Evolutionary conservation across 129 eudicot genomes (phyloP).

Genomic region (Artemisia tridentata): DNA sequence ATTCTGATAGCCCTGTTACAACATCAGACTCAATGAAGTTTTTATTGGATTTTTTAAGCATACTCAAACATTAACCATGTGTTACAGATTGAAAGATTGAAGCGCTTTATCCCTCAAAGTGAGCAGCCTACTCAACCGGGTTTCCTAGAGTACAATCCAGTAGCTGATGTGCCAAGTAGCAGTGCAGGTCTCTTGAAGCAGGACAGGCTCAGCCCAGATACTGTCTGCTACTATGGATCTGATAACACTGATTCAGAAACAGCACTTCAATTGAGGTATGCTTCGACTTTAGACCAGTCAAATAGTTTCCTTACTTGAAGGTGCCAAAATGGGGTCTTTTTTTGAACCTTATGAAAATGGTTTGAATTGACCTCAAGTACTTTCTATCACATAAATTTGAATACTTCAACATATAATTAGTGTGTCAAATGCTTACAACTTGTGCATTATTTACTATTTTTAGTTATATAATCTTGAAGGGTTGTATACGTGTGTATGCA

Average conservation of each 20-base stretch:
- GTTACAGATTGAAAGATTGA: constrained; percentile 59
- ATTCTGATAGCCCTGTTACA: constrained; percentile 11
- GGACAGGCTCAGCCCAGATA: constrained; percentile 47
- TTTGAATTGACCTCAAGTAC: neutral
- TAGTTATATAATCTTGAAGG: neutral
- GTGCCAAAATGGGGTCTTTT: neutral
- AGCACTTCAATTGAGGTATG: constrained; percentile 63
- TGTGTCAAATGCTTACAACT: neutral
- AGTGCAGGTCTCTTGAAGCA: constrained; percentile 16
- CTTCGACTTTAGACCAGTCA: neutral
- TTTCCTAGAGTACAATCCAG: constrained; percentile 40
- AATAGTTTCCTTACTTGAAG: neutral
- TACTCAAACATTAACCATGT: neutral
- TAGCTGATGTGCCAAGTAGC: constrained; percentile 26
- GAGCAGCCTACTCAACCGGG: constrained; percentile 23
- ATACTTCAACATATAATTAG: neutral
- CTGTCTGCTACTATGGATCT: constrained; percentile 36
- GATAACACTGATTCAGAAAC: constrained; percentile 58
- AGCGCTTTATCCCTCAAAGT: constrained; percentile 24
- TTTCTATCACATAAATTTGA: too few species aligned
- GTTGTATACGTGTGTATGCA: neutral
- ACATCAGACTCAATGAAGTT: neutral
- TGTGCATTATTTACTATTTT: too few species aligned
- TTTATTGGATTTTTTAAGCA: neutral
- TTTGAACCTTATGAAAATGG: too few species aligned